Base-by-base conservation (phyloP, 306 rosid species). In the Astragalus glycyphyllos region DNA sequence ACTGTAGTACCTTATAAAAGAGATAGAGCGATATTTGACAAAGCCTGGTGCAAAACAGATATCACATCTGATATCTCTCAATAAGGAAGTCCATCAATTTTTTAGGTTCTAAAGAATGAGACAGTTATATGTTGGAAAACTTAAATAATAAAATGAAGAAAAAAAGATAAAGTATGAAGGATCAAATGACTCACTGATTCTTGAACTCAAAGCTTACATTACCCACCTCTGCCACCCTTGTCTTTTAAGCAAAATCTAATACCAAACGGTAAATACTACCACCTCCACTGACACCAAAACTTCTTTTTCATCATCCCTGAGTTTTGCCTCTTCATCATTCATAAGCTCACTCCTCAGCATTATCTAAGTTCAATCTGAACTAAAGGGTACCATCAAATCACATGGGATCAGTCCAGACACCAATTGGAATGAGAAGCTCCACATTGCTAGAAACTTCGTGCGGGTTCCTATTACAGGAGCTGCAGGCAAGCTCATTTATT, bases 381-480 rank as follows among this genome's bases (percentile, higher is more conserved):
- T 68, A 73, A 78, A 78, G 58, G 73, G 62, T 44, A 63, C 62
- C 66, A 53, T 42, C 73, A 48, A 70, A 82, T 81, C 76, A 64
- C 66, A 86, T 91, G 95, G 87, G 89, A 74, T 91, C 96, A 53
- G 68, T 84, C 67, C 95, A 86, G 71, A 69, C 96, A 57, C 91
- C 96, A 26, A 84, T 79, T 32, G 96, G 95, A 72, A 82, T 79
- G 82, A 77, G 90, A 84, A 89, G 91, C 77, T 76, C 96, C 16
- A 56, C 84, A 54, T 65, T 91, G 84, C 82, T 83, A 56, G 97
- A 94, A 79, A 83, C 97, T 82, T 94, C 97, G 38, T 91, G 97
- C 68, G 97, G 92, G 49, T 94, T 87, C 75, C 73, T 94, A 74
- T 87, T 94, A 48, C 92, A 91, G 69, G 99, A 94, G 87, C 82